Percentiles rank a stretch among this genome's conserved stretches.
phyloP scores from a whole-genome alignment of 1,284 basidiomycete genomes.

The Ceratobasidium sp. region DNA sequence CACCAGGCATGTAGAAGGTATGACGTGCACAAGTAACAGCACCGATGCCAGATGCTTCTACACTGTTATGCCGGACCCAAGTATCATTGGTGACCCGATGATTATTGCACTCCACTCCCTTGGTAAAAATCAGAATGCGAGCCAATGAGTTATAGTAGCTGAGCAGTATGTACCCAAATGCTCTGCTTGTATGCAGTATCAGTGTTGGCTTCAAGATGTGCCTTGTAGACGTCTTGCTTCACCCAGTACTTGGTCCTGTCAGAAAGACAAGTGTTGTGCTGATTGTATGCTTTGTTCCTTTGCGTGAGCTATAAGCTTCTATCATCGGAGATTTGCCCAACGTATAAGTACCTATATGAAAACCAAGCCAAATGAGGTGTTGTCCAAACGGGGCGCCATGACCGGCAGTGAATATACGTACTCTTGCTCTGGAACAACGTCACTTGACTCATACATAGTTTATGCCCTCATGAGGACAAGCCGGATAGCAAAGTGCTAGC shows the following conservation, averaged over 20 bases:
- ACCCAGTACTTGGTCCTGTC: not conserved
- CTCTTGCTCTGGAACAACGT: not conserved
- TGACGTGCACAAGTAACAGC: constrained; percentile 16
- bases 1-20: not conserved
- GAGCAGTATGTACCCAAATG: not conserved
- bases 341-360: not conserved
- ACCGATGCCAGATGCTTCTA: not conserved
- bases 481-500: not conserved
- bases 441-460: not conserved
- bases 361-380: too few relatives aligned
- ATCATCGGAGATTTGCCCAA: not conserved
- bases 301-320: not conserved
- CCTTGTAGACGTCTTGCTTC: not conserved
- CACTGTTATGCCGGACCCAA: not conserved
- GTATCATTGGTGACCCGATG: not conserved
- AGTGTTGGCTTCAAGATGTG: not conserved
- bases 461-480: not conserved
- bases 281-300: not conserved
- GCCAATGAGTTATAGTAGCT: too few relatives aligned
- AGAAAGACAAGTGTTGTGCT: not conserved
- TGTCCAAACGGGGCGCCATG: too few relatives aligned
- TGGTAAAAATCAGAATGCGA: too few relatives aligned
- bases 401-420: not conserved
- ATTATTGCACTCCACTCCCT: constrained; percentile 13
- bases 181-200: not conserved